A percentile compares a stretch with the other conserved stretches of the same genome.
Conservation (phyloP, 2,329 filamentous ascomycete species). For the Aschersonia sp. region DNA sequence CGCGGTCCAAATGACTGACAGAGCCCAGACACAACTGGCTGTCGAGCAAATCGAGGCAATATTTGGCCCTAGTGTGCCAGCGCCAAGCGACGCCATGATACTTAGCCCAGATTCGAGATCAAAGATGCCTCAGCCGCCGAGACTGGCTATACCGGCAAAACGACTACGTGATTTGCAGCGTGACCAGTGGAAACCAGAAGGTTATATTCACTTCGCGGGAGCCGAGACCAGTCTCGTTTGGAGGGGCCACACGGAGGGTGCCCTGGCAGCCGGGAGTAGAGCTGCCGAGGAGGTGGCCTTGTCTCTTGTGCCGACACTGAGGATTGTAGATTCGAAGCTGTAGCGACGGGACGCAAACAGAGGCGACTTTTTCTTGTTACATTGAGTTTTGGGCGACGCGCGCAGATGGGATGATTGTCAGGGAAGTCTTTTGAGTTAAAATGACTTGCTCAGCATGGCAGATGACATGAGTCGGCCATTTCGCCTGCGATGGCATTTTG, state of each 20-base stretch:
- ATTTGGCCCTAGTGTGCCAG: slow-evolving; percentile 5
- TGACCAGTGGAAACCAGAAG: slow-evolving; percentile 9
- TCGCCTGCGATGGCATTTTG: no score
- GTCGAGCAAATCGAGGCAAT: slow-evolving; percentile 3
- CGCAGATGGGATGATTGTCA: no score
- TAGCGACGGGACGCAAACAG: not conserved
- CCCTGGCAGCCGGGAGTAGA: slow-evolving; percentile 8
- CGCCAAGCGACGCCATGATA: slow-evolving; percentile 4
- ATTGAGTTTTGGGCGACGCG: no score
- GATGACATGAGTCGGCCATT: no score
- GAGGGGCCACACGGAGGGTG: slow-evolving; percentile 11
- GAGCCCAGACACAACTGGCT: slow-evolving; percentile 4
- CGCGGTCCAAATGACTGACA: slow-evolving; percentile 5
- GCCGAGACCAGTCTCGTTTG: slow-evolving; percentile 9
- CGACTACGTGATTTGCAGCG: slow-evolving; percentile 4
- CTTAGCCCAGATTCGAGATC: not conserved
- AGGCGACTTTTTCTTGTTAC: no score
- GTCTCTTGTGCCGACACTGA: not conserved
- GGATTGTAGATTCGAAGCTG: not conserved
- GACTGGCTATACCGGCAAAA: slow-evolving; percentile 5
- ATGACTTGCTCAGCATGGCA: no score
- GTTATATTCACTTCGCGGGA: slow-evolving; percentile 9
- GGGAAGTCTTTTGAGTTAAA: no score
- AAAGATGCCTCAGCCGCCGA: not conserved
- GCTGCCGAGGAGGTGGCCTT: slow-evolving; percentile 6